Base-by-base conservation (phyloP, 495 filamentous ascomycete genomes). In the Aspergillus homomorphus region DNA sequence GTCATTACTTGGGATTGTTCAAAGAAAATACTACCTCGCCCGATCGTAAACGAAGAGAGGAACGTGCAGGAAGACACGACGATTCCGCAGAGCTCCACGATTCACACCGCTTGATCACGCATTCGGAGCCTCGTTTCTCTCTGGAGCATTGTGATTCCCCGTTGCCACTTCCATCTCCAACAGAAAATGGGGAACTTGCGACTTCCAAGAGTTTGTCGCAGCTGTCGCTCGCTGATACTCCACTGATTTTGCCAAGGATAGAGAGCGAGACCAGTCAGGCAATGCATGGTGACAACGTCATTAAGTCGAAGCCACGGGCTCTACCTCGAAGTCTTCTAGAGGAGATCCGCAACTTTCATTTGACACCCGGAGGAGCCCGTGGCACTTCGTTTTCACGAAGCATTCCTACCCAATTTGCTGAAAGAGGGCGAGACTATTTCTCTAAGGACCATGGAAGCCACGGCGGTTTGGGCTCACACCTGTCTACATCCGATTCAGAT, bases 1-100 rank as follows among this genome's bases (percentile, higher is more conserved):
- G 91, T 68, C 92, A 98, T 70, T 90, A 89, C 65, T 72, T 98
- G 46, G 85, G 94, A 3, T 81, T 97, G 52, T 98, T 98, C 80
- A 94, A 91, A 69, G 91, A 96, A 66, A 94, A 92, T 58, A 87
- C 90, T 22, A 75, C 74, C 12, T 80, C 76, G 14, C 73, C 80
- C 19, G 82, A 82, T 45, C 70, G 76, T 23, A 79, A 76, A 60
- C 62, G 70, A 61, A 66, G 69, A 48, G 75, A 79, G 30, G 73
- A 75, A 42, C 71, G 71, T 20, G 60, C 51, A 24, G 62, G 61
- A 26, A 61, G 59, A 51, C 68, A 69, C 12, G 70, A 74, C 58
- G 69, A 69, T 28, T 20, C 54, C n/a, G n/a, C 50, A n/a, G 67
- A 66, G 12, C 26, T 49, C 23, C 19, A 55, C 43, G 57, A 63